These are phyloP conservation scores for Mytilinidion resinicola DNA, from an alignment of 495 filamentous ascomycete species.

Conservation along the genomic window DNA sequence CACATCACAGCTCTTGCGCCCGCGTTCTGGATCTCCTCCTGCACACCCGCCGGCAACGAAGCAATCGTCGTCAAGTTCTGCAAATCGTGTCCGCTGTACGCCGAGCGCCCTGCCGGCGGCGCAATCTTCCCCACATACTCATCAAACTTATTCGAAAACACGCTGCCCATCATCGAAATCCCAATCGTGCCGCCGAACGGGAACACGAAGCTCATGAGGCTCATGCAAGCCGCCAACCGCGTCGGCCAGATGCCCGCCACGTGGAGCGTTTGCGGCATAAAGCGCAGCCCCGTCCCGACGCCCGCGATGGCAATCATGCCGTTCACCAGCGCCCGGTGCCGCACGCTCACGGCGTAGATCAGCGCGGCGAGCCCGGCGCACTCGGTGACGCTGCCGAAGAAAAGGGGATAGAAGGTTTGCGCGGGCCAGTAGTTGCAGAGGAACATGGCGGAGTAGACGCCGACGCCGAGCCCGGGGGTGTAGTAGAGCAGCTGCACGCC, in stretches of 20 bases:
- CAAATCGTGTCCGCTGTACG: slow-evolving; percentile 13
- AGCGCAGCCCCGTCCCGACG: slow-evolving; percentile 46
- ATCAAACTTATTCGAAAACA: slow-evolving; percentile 51
- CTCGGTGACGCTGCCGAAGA: slow-evolving; percentile 44
- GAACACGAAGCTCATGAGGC: slow-evolving; percentile 45
- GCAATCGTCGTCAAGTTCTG: slow-evolving; percentile 20
- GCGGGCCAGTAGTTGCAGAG: slow-evolving; percentile 50
- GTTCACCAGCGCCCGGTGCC: slow-evolving; percentile 42
- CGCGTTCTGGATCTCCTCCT: slow-evolving; percentile 28
- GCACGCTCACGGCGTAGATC: slow-evolving; percentile 41
- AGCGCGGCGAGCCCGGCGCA: slow-evolving; percentile 45
- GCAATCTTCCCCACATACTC: slow-evolving; percentile 15
- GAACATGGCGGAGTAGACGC: slow-evolving; percentile 49
- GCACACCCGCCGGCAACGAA: slow-evolving; percentile 7
- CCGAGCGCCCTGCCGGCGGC: slow-evolving; percentile 11
- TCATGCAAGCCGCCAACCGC: slow-evolving; percentile 46
- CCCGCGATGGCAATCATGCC: slow-evolving; percentile 57
- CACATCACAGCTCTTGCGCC: slow-evolving; percentile 47
- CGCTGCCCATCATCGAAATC: slow-evolving; percentile 53
- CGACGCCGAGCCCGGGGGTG: slow-evolving; percentile 43
- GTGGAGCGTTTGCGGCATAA: slow-evolving; percentile 49
- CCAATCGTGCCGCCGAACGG: slow-evolving; percentile 54
- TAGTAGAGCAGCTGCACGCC: slow-evolving; percentile 49
- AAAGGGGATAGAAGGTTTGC: slow-evolving; percentile 48
- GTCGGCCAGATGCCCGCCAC: slow-evolving; percentile 48